A percentile compares a stretch with the other conserved stretches of the same genome.
Conservation (phyloP, 495 filamentous ascomycete species). For the Tuber umbilicatum region DNA sequence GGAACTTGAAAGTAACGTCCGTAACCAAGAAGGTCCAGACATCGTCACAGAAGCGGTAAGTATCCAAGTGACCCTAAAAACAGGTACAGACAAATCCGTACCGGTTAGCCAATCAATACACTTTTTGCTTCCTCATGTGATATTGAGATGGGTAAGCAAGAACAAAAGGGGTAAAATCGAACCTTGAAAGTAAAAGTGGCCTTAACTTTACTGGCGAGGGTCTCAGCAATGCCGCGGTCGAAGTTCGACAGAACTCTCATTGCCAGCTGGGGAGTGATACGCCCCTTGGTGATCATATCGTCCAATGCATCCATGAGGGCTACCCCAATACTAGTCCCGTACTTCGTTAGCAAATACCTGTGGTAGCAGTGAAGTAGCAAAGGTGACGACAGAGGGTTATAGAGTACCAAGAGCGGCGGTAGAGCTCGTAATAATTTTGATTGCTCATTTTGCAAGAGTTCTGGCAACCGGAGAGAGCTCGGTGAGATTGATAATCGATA, state of each 20-base stretch:
- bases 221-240: constrained; percentile 79
- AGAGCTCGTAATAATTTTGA: constrained; percentile 82
- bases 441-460: constrained; percentile 22
- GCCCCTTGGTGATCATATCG: constrained; percentile 81
- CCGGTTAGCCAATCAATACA: constrained; percentile 14
- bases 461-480: too few species aligned
- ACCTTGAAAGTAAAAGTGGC: constrained; percentile 93
- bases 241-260: constrained; percentile 96
- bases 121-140: neutral
- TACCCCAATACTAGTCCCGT: constrained; percentile 64
- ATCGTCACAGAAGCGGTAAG: constrained; percentile 99
- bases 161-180: constrained; percentile 30
- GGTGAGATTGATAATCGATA: neutral
- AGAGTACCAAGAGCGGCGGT: constrained; percentile 87
- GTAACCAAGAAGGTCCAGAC: constrained; percentile 99
- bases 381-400: constrained; percentile 21
- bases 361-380: constrained; percentile 29
- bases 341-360: constrained; percentile 29
- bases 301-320: constrained; percentile 94
- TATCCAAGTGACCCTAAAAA: constrained; percentile 85
- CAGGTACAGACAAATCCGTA: constrained; percentile 1
- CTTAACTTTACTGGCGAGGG: constrained; percentile 84
- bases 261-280: constrained; percentile 96
- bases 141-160: neutral
- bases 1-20: constrained; percentile 95